Percentiles rank a stretch among this genome's conserved stretches.
phyloP scores from a whole-genome alignment of 257 asterid species.

The Forsythia suspensa region DNA sequence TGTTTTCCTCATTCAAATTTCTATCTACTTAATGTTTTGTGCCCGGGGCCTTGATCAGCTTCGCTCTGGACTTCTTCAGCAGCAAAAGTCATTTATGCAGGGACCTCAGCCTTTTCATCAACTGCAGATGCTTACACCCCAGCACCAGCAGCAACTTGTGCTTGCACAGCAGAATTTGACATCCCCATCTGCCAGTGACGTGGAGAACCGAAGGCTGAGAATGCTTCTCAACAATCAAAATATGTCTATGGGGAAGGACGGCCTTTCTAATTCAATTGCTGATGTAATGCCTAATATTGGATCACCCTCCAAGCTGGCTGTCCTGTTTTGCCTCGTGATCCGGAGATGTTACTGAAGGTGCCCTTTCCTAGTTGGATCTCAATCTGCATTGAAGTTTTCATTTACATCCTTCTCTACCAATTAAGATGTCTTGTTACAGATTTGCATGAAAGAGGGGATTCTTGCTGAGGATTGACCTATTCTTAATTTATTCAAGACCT shows the following conservation, averaged over 20 bases:
- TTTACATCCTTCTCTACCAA: too few relatives aligned
- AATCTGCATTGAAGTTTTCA: too few relatives aligned
- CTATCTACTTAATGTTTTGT: not conserved
- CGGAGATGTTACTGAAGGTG: constrained; percentile 81
- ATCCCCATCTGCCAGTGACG: constrained; percentile 80
- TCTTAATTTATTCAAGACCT: not conserved
- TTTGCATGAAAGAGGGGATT: too few relatives aligned
- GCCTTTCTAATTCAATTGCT: constrained; percentile 73
- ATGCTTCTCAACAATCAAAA: constrained; percentile 77
- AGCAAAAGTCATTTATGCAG: constrained; percentile 88
- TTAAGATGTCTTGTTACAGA: too few relatives aligned
- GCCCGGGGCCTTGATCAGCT: constrained; percentile 84
- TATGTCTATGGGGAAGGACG: constrained; percentile 86
- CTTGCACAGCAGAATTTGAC: constrained; percentile 83
- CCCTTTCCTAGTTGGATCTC: not conserved
- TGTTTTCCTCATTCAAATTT: not conserved
- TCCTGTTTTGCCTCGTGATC: constrained; percentile 78
- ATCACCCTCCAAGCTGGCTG: constrained; percentile 81
- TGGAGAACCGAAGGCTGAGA: constrained; percentile 81
- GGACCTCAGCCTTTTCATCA: constrained; percentile 90
- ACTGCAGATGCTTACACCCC: constrained; percentile 86
- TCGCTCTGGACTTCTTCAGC: constrained; percentile 91
- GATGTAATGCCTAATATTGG: constrained; percentile 75
- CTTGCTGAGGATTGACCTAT: not conserved
- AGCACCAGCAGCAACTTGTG: constrained; percentile 96